phyloP scores from a whole-genome alignment of 257 asterid genomes.

The Fraxinus anomala region DNA sequence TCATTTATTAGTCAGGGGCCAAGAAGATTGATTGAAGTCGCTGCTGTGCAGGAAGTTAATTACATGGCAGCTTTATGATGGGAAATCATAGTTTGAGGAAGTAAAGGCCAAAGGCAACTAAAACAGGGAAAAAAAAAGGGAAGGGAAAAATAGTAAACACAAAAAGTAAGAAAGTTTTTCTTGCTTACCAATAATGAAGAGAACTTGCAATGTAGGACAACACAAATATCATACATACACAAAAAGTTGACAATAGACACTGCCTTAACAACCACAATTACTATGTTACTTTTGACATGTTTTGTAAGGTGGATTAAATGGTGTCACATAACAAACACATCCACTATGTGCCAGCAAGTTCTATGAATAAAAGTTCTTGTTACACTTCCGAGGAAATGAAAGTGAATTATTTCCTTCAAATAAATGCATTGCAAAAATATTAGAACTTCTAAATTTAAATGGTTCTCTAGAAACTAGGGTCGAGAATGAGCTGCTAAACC shows the following conservation, averaged over 20 bases:
- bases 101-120: not conserved
- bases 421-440: not conserved
- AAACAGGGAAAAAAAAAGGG: not conserved
- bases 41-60: not conserved
- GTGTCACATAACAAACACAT: not conserved
- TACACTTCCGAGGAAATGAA: not conserved
- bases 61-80: not conserved
- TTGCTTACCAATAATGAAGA: not conserved
- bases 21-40: not conserved
- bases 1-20: not conserved
- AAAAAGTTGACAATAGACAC: not conserved
- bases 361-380: not conserved
- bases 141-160: too few relatives aligned
- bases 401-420: not conserved
- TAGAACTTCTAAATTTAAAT: not conserved
- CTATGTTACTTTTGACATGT: not conserved
- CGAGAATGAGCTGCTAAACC: slow-evolving; percentile 43
- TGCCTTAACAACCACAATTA: not conserved
- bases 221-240: not conserved
- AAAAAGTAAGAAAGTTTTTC: not conserved
- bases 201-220: not conserved
- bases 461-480: not conserved
- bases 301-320: not conserved
- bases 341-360: not conserved
- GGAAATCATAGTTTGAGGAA: not conserved